These are phyloP conservation scores for Syzygium oleosum DNA, from an alignment of 345 rosid genomes.

Conservation along the genomic window DNA sequence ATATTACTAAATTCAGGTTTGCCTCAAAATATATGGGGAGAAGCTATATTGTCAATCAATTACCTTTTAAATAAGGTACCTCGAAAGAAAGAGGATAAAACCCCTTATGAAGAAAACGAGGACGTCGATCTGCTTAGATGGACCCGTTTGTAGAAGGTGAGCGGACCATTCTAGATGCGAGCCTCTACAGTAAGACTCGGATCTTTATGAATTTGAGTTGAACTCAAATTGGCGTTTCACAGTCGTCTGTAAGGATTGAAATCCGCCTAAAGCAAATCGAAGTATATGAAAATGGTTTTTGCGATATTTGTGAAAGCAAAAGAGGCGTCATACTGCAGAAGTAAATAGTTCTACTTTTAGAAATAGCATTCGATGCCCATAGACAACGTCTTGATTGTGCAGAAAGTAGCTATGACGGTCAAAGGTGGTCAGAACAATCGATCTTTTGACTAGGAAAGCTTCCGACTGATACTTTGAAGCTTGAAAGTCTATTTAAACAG, in stretches of 20 bases:
- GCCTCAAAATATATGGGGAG: too few species aligned
- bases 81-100: too few species aligned
- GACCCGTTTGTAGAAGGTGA: not conserved
- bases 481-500: not conserved
- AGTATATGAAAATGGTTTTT: not conserved
- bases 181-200: not conserved
- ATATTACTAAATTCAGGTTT: too few species aligned
- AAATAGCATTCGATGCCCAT: not conserved
- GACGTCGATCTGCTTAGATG: not conserved
- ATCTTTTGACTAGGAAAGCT: not conserved
- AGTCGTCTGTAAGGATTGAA: not conserved
- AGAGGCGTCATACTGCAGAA: not conserved
- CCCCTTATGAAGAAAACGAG: not conserved
- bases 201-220: not conserved
- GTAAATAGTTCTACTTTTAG: not conserved
- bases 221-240: not conserved
- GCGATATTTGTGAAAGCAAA: not conserved
- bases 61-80: too few species aligned
- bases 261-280: not conserved
- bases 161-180: not conserved
- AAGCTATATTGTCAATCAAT: too few species aligned
- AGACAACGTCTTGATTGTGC: not conserved
- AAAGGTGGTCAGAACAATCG: not conserved
- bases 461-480: not conserved
- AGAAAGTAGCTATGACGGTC: not conserved